Conservation (phyloP, 805 yeast species). For the Cyberlindnera sargentensis region DNA sequence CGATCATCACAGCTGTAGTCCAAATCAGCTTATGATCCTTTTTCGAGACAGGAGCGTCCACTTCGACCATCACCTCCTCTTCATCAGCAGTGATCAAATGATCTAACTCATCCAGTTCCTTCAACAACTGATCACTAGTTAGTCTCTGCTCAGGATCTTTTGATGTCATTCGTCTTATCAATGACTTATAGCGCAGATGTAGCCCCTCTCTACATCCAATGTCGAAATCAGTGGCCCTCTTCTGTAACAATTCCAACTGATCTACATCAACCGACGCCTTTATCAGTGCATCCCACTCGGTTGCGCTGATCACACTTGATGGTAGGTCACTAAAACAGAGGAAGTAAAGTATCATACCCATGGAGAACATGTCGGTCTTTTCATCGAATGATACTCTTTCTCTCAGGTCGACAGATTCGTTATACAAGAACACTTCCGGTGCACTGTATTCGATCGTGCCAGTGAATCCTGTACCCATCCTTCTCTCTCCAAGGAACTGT, state of each 20-base stretch:
- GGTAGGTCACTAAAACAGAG: conserved; percentile 70
- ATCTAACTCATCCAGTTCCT: conserved; percentile 20
- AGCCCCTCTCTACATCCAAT: conserved; percentile 18
- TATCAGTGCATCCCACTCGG: conserved; percentile 27
- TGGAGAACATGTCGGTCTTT: conserved; percentile 72
- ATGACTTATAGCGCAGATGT: conserved; percentile 26
- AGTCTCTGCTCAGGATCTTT: conserved; percentile 35
- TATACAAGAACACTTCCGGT: conserved; percentile 45
- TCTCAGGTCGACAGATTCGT: not conserved
- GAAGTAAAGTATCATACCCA: conserved; percentile 78
- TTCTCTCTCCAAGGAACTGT: conserved; percentile 56
- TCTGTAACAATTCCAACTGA: not conserved
- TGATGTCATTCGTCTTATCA: conserved; percentile 34
- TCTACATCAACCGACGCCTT: not conserved
- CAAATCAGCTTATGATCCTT: not conserved
- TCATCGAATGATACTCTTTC: conserved; percentile 47
- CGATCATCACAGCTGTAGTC: not conserved
- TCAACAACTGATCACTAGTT: conserved; percentile 33
- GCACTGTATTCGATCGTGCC: conserved; percentile 88
- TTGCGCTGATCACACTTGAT: conserved; percentile 28
- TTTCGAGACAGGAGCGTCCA: not conserved
- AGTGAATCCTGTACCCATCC: conserved; percentile 73
- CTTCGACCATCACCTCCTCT: not conserved
- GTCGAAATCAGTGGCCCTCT: conserved; percentile 5
- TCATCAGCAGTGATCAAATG: not conserved